These are phyloP conservation scores for Phytophthora crassamura DNA, from an alignment of 352 stramenopile species.

Conservation along the genomic window DNA sequence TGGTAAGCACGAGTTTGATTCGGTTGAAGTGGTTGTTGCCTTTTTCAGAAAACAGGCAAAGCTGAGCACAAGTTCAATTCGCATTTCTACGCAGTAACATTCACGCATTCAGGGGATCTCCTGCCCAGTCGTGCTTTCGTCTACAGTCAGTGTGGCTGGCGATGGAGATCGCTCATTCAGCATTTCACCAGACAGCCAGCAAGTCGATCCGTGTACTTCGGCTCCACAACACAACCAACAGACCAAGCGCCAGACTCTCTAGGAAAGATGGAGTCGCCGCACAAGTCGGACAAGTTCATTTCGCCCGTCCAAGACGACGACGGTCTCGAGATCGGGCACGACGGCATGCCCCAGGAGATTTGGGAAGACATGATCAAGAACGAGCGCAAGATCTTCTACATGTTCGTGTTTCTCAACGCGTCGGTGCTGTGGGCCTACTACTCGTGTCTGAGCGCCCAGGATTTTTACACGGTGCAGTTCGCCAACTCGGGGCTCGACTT, in stretches of 20 bases:
- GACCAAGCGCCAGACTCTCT: neutral
- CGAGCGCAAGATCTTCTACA: constrained; percentile 50
- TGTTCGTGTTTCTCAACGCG: constrained; percentile 64
- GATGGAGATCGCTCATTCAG: constrained; percentile 1
- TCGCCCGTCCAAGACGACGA: constrained; percentile 21
- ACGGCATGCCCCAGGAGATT: constrained; percentile 51
- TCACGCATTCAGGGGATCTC: neutral
- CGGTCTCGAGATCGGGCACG: constrained; percentile 20
- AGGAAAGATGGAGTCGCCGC: constrained; percentile 15
- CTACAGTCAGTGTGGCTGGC: neutral
- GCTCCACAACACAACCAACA: neutral
- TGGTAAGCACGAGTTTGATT: constrained; percentile 7
- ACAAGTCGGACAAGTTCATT: constrained; percentile 41
- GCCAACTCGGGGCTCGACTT: constrained; percentile 50
- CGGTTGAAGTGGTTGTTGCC: neutral
- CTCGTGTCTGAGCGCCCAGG: constrained; percentile 60
- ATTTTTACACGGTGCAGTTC: constrained; percentile 57
- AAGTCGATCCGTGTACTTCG: neutral
- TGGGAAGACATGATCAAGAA: constrained; percentile 51
- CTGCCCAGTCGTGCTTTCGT: constrained; percentile 1
- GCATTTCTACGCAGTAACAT: neutral
- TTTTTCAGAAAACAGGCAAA: neutral
- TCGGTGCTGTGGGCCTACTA: constrained; percentile 70
- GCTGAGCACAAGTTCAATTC: constrained; percentile 2
- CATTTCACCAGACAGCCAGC: constrained; percentile 7